These are phyloP conservation scores for Zymoseptoria brevis DNA, from an alignment of 2,329 filamentous ascomycete genomes.

Conservation along the genomic window DNA sequence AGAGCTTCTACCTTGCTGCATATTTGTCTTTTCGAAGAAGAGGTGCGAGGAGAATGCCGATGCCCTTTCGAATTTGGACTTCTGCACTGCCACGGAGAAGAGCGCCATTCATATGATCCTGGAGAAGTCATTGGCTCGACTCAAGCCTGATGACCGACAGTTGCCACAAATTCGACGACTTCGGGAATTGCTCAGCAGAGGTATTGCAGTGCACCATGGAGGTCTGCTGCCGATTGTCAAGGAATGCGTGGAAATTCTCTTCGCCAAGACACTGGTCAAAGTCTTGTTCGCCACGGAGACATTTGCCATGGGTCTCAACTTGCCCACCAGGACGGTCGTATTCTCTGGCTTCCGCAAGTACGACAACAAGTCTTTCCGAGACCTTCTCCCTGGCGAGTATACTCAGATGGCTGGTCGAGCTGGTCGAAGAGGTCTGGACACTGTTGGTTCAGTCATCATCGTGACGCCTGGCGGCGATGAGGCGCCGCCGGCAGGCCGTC, in stretches of 20 bases:
- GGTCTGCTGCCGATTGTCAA: slow-evolving; percentile 94
- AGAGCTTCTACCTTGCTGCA: slow-evolving; percentile 80
- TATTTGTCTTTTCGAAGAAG: slow-evolving; percentile 98
- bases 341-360: slow-evolving; percentile 97
- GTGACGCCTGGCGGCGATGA: slow-evolving; percentile 75
- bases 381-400: slow-evolving; percentile 88
- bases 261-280: slow-evolving; percentile 90
- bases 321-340: slow-evolving; percentile 91
- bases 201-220: slow-evolving; percentile 93
- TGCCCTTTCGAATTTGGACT: slow-evolving; percentile 89
- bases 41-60: slow-evolving; percentile 95
- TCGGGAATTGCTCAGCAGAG: slow-evolving; percentile 74
- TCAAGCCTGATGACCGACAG: slow-evolving; percentile 81
- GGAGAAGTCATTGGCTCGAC: slow-evolving; percentile 81
- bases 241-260: slow-evolving; percentile 93
- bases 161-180: slow-evolving; percentile 89
- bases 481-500: slow-evolving; percentile 72
- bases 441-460: slow-evolving; percentile 89
- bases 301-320: slow-evolving; percentile 95
- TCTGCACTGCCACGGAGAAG: slow-evolving; percentile 87
- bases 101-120: slow-evolving; percentile 97
- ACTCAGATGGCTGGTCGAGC: slow-evolving; percentile 98
- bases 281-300: slow-evolving; percentile 96
- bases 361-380: slow-evolving; percentile 84
- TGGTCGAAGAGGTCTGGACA: slow-evolving; percentile 83